A percentile compares a stretch with the other conserved stretches of the same genome.
Conservation (phyloP, 169 alveolate genomes). For the Eimeria praecox region DNA sequence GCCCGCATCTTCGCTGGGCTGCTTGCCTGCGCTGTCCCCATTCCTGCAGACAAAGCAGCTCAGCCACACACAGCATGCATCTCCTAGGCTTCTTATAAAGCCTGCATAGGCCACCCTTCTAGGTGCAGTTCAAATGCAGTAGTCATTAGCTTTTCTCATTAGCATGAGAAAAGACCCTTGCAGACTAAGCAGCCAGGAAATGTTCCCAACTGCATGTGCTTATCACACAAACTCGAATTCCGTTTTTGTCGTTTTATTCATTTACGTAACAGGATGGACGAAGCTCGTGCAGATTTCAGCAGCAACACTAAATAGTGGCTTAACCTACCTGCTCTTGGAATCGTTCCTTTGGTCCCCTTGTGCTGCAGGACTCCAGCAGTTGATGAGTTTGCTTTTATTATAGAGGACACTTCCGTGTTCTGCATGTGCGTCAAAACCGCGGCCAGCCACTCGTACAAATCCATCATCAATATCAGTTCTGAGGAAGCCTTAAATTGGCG, state of each 20-base stretch:
- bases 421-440: constrained; percentile 72
- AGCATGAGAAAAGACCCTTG: too few relatives aligned
- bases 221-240: too few relatives aligned
- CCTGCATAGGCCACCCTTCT: too few relatives aligned
- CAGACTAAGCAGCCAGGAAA: neutral
- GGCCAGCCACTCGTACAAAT: constrained; percentile 81
- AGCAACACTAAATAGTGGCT: neutral
- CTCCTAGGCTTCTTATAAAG: neutral
- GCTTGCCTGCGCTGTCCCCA: neutral
- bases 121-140: neutral
- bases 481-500: constrained; percentile 41
- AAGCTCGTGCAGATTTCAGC: neutral
- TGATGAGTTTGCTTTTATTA: neutral
- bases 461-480: constrained; percentile 67
- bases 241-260: too few relatives aligned
- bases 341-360: neutral
- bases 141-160: neutral
- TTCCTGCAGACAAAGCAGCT: constrained; percentile 18
- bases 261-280: too few relatives aligned
- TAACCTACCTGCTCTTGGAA: neutral
- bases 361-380: neutral
- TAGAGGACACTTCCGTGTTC: neutral
- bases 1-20: neutral
- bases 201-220: neutral
- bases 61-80: neutral